These are phyloP conservation scores for Aureoboletus auriporus DNA, from an alignment of 768 basidiomycete species.

Conservation along the genomic window DNA sequence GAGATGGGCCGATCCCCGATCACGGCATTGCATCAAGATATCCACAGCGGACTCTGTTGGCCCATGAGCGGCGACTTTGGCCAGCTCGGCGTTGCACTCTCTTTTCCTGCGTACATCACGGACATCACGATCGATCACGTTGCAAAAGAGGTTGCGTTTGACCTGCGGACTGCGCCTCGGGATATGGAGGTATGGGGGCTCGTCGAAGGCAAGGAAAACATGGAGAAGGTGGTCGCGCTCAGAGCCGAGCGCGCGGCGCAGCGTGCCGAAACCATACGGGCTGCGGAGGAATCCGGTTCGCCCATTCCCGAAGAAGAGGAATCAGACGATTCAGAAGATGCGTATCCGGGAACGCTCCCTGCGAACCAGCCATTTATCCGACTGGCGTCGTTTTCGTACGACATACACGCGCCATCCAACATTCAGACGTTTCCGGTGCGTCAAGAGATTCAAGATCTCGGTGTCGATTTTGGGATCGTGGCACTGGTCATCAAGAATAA, in stretches of 20 bases:
- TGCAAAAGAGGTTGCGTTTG: conserved; percentile 74
- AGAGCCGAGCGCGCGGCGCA: conserved; percentile 39
- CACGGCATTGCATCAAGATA: conserved; percentile 83
- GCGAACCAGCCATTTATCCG: conserved; percentile 50
- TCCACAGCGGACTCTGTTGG: conserved; percentile 87
- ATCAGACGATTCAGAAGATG: conserved; percentile 21
- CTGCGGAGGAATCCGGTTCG: conserved; percentile 28
- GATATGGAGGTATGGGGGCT: conserved; percentile 91
- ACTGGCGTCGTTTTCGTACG: conserved; percentile 66
- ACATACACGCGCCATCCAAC: conserved; percentile 46
- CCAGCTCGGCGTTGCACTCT: conserved; percentile 79
- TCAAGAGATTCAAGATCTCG: conserved; percentile 61
- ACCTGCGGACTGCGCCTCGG: conserved; percentile 75
- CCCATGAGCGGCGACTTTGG: conserved; percentile 78
- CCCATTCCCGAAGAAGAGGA: conserved; percentile 17
- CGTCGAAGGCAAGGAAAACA: conserved; percentile 74
- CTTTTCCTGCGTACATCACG: conserved; percentile 49
- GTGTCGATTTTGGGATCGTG: conserved; percentile 82
- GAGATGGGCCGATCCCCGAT: conserved; percentile 79
- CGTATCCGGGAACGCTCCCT: conserved; percentile 48
- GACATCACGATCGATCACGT: conserved; percentile 88
- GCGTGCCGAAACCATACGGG: conserved; percentile 31
- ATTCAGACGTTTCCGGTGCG: conserved; percentile 81
- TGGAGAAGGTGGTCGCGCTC: conserved; percentile 57
- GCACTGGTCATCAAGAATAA: conserved; percentile 77